Base-by-base conservation (phyloP, 73 alveolate species). In the Paramecium primaurelia region DNA sequence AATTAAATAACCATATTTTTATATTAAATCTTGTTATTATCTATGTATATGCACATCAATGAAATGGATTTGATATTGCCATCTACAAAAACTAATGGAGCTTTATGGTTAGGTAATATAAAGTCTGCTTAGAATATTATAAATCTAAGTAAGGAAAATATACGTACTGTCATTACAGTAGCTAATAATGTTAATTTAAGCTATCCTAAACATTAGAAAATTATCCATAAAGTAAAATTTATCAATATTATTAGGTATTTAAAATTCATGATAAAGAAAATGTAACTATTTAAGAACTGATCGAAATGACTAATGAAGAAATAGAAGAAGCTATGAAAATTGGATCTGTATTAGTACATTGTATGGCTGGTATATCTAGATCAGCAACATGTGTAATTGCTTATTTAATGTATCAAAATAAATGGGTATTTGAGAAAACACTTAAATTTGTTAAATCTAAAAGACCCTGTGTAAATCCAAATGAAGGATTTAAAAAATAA, bases 11-110 rank as follows among this genome's bases (percentile, higher is more conserved):
- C 14, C 69, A 54, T 54, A 54, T 54, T 54, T 54, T 54, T 54
- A 54, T 54, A 54, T n/a, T 54, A 54, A 18, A 54, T 54, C 69
- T 54, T 18, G 69, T 18, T 54, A 54, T n/a, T 54, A 54, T 54
- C 9, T 54, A 54, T 54, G 69, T 64, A 64, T 32, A 64, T 28
- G 84, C 84, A 28, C 12, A 64, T 64, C 14, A 64, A 64, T 28
- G 84, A 64, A 28, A 64, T 64, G 84, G 84, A 64, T 64, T 64
- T 64, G 49, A 64, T 64, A 64, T 34, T 64, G 28, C 84, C 84
- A 64, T 64, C 84, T 5, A 64, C 84, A 5, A 64, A 28, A 34
- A 64, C 47, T 3, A 14, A 16, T 64, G 84, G 84, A 64, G 84
- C 84, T 32, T 8, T 64, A n/a, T 64, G 84, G 84, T 34, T 64